Evolutionary conservation across 768 basidiomycete species (phyloP).

Genomic region (Calocybe indica): DNA sequence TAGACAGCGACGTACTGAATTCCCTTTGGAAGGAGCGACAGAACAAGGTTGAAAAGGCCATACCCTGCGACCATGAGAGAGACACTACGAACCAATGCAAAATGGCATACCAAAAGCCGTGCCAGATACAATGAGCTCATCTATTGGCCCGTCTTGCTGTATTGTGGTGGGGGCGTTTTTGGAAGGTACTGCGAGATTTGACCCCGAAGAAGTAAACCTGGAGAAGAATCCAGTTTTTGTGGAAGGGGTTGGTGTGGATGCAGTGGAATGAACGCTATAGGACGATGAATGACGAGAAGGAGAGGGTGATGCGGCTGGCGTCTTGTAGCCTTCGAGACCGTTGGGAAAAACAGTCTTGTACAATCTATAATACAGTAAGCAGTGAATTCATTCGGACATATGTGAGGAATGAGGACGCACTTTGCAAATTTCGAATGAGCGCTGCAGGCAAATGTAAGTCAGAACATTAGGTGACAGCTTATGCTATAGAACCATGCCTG

Average conservation of each 20-base stretch:
- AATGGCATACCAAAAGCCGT: constrained; percentile 62
- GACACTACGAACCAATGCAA: constrained; percentile 11
- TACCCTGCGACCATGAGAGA: constrained; percentile 26
- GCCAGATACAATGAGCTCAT: constrained; percentile 70
- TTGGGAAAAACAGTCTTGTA: constrained; percentile 64
- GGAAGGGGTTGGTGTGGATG: constrained; percentile 15
- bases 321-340: constrained; percentile 42
- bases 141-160: constrained; percentile 49
- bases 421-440: constrained; percentile 75
- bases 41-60: constrained; percentile 76
- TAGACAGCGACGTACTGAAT: constrained; percentile 42
- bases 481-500: constrained; percentile 29
- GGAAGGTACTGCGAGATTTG: constrained; percentile 13
- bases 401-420: constrained; percentile 23
- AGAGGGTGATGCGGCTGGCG: constrained; percentile 27
- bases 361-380: constrained; percentile 28
- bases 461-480: neutral
- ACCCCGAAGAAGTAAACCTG: neutral
- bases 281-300: constrained; percentile 27
- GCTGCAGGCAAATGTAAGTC: constrained; percentile 18
- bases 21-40: constrained; percentile 69
- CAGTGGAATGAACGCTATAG: constrained; percentile 14
- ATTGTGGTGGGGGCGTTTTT: neutral
- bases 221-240: constrained; percentile 9
- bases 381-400: too few species aligned